Base-by-base conservation (phyloP, 768 basidiomycete genomes). In the Lactarius indigo region DNA sequence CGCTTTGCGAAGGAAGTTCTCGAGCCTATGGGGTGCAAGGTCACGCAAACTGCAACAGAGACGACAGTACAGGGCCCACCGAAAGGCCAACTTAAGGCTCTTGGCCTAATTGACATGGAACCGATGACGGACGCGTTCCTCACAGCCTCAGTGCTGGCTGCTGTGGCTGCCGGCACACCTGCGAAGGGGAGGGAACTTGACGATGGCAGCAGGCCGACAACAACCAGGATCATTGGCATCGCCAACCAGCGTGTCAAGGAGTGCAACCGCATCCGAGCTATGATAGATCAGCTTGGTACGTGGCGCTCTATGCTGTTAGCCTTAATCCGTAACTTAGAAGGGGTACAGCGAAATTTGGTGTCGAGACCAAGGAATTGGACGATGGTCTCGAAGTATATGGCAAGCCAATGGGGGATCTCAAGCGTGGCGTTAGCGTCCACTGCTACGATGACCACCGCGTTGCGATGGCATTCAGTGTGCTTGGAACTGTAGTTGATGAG, bases 41-140 rank as follows among this genome's bases (percentile, higher is more conserved):
- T 99, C 59, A 82, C 85, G 5, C 97, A 99, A 79, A 96, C 95
- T 0, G 85, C 82, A 31, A 89, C 86, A 0, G 88, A 91, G 76
- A 98, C 96, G 10, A 97, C 93, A 12, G 97, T 98, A 39, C 88
- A 85, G 0, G 97, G 97, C 0, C 96, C 96, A 3, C 88, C 91
- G 0, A 77, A 87, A 15, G 92, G 94, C 0, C 80, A 87, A 71
- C 83, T 99, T 58, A 87, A 88, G 70, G 91, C 91, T 2, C 83
- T 97, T 59, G 92, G 91, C 60, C 84, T 88, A 71, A 87, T 98
- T 26, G 94, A 98, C 75, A 98, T 98, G 97, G 94, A 97, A 77
- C 88, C 90, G n/a, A 98, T 99, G 97, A 99, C 97, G 8, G 97
- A 99, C 75, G 97, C 96, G 26, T 99, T 99, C 81, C 84, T 98